Conservation (phyloP, 805 yeast species). For the Sporopachydermia quercuum region DNA sequence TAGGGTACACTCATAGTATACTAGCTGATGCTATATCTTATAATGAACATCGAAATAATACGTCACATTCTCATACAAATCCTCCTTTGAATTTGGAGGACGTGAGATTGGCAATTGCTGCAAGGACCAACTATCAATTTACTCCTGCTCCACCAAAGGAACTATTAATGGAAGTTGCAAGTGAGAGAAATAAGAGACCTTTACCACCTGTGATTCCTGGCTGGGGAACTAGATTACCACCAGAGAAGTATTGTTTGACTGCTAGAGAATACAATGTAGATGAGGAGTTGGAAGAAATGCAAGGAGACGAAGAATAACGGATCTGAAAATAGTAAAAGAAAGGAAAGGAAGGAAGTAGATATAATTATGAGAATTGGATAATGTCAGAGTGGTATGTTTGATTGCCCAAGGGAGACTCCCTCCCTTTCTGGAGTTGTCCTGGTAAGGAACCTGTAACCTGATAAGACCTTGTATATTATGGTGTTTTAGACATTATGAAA, state of each 20-base stretch:
- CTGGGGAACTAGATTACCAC: conserved; percentile 90
- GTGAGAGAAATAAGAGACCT: conserved; percentile 78
- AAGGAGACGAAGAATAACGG: not conserved
- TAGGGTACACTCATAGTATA: conserved; percentile 68
- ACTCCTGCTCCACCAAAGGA: conserved; percentile 95
- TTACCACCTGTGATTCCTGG: conserved; percentile 84
- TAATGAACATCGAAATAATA: conserved; percentile 57
- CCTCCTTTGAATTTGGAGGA: conserved; percentile 72
- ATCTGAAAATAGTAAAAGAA: conserved; percentile 4
- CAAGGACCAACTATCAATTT: conserved; percentile 90
- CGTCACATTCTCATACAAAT: conserved; percentile 7
- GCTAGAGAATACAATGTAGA: conserved; percentile 62
- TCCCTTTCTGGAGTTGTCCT: no score
- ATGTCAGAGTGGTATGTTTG: conserved; percentile 9
- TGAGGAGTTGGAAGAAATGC: conserved; percentile 24
- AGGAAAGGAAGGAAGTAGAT: no score
- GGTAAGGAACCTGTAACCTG: no score
- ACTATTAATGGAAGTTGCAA: conserved; percentile 75
- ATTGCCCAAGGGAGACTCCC: no score
- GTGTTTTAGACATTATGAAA: no score
- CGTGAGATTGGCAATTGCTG: conserved; percentile 80
- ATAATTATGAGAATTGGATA: no score
- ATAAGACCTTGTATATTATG: no score
- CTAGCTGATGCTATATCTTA: conserved; percentile 81
- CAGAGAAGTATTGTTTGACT: conserved; percentile 91